A percentile compares a stretch with the other conserved stretches of the same genome.
Evolutionary conservation across 495 filamentous ascomycete species (phyloP).

Genomic region (Penicillium robsamsonii): DNA sequence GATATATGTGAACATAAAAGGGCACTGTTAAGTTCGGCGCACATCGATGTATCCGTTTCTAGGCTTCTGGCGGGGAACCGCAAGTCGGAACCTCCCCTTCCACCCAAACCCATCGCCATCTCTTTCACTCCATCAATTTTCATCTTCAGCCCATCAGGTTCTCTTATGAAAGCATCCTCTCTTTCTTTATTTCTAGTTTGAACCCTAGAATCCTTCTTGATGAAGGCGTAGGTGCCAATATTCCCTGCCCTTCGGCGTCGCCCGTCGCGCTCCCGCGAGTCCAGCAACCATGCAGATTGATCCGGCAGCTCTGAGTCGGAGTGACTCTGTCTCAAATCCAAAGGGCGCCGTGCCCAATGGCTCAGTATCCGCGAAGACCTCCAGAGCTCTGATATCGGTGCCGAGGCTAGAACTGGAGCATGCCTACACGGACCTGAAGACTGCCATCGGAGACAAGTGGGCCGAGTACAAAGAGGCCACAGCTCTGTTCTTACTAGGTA

Average conservation of each 20-base stretch:
- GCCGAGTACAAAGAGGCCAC: conserved; percentile 80
- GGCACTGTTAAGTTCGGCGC: conserved; percentile 14
- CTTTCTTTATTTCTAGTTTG: conserved; percentile 4
- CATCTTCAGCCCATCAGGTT: conserved; percentile 32
- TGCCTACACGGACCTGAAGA: conserved; percentile 81
- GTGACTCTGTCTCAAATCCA: conserved; percentile 57
- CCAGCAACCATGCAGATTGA: conserved; percentile 74
- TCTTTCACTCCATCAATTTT: conserved; percentile 20
- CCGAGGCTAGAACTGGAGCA: conserved; percentile 90
- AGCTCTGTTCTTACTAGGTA: conserved; percentile 78
- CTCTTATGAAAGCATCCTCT: conserved; percentile 13
- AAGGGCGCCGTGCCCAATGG: conserved; percentile 60
- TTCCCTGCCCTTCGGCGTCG: conserved; percentile 43
- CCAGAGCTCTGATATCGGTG: conserved; percentile 61
- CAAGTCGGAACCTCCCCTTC: conserved; percentile 24
- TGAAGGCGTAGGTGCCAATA: conserved; percentile 43
- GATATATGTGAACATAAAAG: not conserved
- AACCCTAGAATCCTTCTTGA: conserved; percentile 27
- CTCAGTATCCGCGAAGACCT: conserved; percentile 52
- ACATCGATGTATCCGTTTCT: conserved; percentile 27
- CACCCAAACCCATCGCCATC: conserved; percentile 28
- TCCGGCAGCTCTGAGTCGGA: conserved; percentile 76
- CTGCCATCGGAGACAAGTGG: conserved; percentile 82
- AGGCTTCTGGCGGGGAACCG: conserved; percentile 28
- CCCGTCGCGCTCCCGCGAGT: conserved; percentile 43